phyloP scores from a whole-genome alignment of 768 basidiomycete species.

The Collybia sordida region DNA sequence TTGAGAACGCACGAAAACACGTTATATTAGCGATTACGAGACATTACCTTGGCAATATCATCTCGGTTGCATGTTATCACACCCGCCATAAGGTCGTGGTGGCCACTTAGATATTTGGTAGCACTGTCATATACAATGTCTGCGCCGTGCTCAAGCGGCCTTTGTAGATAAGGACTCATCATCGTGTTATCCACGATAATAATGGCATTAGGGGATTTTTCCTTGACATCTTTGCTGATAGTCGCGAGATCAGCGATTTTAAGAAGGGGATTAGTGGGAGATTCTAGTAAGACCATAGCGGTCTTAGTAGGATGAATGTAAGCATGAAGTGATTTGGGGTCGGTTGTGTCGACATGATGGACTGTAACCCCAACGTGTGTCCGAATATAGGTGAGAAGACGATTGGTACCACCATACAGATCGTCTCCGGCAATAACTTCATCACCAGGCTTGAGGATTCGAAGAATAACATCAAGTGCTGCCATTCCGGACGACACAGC shows the following conservation, averaged over 20 bases:
- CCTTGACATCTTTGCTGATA: conserved; percentile 84
- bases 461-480: conserved; percentile 91
- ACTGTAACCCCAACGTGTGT: conserved; percentile 87
- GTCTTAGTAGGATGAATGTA: conserved; percentile 73
- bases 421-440: conserved; percentile 97
- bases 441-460: conserved; percentile 92
- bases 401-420: conserved; percentile 96
- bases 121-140: conserved; percentile 98
- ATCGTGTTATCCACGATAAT: conserved; percentile 97
- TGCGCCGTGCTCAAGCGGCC: conserved; percentile 93
- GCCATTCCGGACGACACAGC: conserved; percentile 98
- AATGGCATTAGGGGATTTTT: conserved; percentile 75
- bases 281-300: conserved; percentile 95
- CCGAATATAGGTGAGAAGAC: conserved; percentile 86
- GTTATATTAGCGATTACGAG: not conserved
- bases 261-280: conserved; percentile 94
- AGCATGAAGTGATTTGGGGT: conserved; percentile 60
- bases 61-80: conserved; percentile 90
- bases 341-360: conserved; percentile 92
- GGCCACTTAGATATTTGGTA: conserved; percentile 96
- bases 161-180: conserved; percentile 98
- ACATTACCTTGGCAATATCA: conserved; percentile 77
- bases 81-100: conserved; percentile 99
- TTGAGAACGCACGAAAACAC: conserved; percentile 7
- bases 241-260: conserved; percentile 89